These are phyloP conservation scores for Prosopis cineraria DNA, from an alignment of 306 rosid genomes.

Conservation along the genomic window DNA sequence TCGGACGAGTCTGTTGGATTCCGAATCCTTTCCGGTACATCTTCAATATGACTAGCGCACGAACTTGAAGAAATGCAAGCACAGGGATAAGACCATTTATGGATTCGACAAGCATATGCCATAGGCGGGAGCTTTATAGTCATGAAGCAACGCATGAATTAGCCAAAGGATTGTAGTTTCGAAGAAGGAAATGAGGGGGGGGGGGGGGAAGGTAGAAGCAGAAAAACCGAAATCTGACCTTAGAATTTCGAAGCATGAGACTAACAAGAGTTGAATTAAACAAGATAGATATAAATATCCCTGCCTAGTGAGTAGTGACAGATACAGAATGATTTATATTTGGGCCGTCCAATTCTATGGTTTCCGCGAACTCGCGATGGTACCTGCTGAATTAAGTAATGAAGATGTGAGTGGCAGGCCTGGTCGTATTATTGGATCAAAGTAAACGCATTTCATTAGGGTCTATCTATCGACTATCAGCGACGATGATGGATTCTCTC, in stretches of 20 bases:
- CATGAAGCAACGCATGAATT: slow-evolving; percentile 49
- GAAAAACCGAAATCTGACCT: slow-evolving; percentile 51
- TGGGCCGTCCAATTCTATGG: not conserved
- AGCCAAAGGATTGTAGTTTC: not conserved
- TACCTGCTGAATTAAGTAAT: not conserved
- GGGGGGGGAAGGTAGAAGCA: too few species aligned
- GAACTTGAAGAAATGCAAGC: slow-evolving; percentile 54
- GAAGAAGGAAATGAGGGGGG: too few species aligned
- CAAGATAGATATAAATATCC: not conserved
- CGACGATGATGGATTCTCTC: not conserved
- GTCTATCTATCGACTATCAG: too few species aligned
- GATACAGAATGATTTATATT: not conserved
- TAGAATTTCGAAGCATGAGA: slow-evolving; percentile 39
- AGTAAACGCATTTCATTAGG: too few species aligned
- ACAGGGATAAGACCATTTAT: slow-evolving; percentile 48
- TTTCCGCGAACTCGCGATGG: not conserved
- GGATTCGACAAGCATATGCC: slow-evolving; percentile 51
- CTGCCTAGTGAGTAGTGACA: not conserved
- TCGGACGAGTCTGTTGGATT: slow-evolving; percentile 45
- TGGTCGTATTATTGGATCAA: not conserved
- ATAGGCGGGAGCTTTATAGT: slow-evolving; percentile 64
- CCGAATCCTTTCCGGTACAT: slow-evolving; percentile 45
- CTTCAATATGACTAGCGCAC: slow-evolving; percentile 42
- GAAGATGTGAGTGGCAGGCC: not conserved
- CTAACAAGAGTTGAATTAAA: not conserved